phyloP scores from a whole-genome alignment of 2,329 filamentous ascomycete species.

The Trichoderma sp. region DNA sequence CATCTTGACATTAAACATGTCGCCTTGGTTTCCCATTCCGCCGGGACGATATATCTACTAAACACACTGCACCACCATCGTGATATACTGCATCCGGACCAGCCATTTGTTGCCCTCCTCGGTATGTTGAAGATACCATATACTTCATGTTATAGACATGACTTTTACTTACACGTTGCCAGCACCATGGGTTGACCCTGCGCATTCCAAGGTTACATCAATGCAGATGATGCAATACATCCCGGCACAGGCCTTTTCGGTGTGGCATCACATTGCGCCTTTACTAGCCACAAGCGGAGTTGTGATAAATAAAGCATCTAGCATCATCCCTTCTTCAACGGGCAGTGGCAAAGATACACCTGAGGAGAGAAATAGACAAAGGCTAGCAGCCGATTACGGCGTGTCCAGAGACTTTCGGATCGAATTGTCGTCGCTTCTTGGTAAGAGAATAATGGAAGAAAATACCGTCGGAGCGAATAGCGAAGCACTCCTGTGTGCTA shows the following conservation, averaged over 20 bases:
- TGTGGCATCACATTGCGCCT: slow-evolving; percentile 6
- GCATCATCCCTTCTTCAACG: neutral
- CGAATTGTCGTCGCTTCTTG: neutral
- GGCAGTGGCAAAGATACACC: neutral
- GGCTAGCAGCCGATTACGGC: neutral
- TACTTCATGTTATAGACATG: neutral
- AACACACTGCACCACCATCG: slow-evolving; percentile 7
- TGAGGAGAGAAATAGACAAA: neutral
- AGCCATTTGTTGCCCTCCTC: neutral
- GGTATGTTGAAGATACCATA: neutral
- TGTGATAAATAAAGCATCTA: neutral
- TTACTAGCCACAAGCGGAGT: neutral
- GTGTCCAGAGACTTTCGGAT: neutral
- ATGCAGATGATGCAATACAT: slow-evolving; percentile 4
- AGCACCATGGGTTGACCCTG: slow-evolving; percentile 13
- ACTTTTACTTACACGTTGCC: neutral
- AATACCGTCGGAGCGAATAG: neutral
- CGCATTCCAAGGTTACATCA: neutral
- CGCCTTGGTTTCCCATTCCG: slow-evolving; percentile 6
- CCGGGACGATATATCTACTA: neutral
- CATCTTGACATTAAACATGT: slow-evolving; percentile 2
- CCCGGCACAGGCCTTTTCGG: neutral
- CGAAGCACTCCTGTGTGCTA: slow-evolving; percentile 4
- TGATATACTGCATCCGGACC: neutral
- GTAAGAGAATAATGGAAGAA: neutral